Base-by-base conservation (phyloP, 495 filamentous ascomycete genomes). In the Usnea hakonensis region DNA sequence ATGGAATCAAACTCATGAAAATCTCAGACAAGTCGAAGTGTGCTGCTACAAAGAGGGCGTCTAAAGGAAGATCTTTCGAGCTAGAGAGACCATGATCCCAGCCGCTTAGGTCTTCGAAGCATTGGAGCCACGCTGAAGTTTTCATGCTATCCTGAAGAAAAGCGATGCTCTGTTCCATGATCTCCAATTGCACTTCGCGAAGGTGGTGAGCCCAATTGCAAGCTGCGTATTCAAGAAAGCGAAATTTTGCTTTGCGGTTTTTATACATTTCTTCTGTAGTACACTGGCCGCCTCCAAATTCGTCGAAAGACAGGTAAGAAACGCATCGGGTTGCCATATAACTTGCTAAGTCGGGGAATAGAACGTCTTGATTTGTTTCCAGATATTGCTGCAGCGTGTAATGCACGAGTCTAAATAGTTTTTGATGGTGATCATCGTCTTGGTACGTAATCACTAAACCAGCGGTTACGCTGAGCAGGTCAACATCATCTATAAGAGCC, bases 351-450 rank as follows among this genome's bases (percentile, higher is more conserved):
- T 56, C 41, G 8, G 41, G 54, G 23, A 75, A 70, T 37, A 67
- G 68, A 1, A 36, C 30, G 8, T 58, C 57, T 58, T 69, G 67
- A 13, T 64, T 72, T 5, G 65, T 40, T 23, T 74, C 68, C 59
- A 75, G 68, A 14, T 63, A 85, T 57, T 82, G 73, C 60, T 83
- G 75, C 0, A 79, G 69, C 8, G 81, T 84, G 63, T 79, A 80
- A 69, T 84, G 83, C 17, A 82, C 76, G n/a, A 85, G 68, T n/a
- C 78, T 76, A 53, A 83, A 21, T 2, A 17, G 23, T 10, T 30
- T 16, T 37, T 38, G 17, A 1, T 23, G 16, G 8, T 19, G 1
- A 8, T 66, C 28, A 59, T 72, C 80, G 23, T 75, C 69, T 44
- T 75, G n/a, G 50, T 84, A 77, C 2, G 80, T 54, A 1, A 67